phyloP scores from a whole-genome alignment of 805 yeast species.

The Cyberlindnera maclurae region DNA sequence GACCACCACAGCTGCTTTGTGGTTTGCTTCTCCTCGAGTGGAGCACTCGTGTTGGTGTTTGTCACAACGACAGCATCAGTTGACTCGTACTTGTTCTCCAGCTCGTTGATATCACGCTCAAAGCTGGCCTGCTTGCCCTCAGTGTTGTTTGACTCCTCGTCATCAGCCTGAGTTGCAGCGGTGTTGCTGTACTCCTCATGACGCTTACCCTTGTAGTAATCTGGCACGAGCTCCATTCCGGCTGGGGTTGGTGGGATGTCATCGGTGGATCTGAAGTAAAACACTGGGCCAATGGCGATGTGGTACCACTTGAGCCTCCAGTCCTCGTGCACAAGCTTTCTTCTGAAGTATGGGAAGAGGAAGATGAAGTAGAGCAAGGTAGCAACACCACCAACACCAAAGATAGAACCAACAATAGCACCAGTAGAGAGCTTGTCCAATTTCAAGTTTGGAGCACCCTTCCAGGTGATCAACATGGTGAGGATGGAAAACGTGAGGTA shows the following conservation, averaged over 20 bases:
- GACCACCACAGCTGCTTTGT: constrained; percentile 33
- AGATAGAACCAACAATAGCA: constrained; percentile 49
- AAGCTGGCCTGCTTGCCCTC: constrained; percentile 16
- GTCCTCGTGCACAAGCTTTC: constrained; percentile 55
- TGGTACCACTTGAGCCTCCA: constrained; percentile 60
- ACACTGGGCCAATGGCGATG: constrained; percentile 47
- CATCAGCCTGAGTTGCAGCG: constrained; percentile 1
- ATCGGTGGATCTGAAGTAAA: constrained; percentile 46
- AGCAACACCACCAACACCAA: constrained; percentile 62
- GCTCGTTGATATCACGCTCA: constrained; percentile 17
- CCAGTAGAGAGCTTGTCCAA: constrained; percentile 46
- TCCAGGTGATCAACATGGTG: constrained; percentile 75
- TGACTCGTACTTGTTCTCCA: constrained; percentile 13
- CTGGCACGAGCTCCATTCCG: constrained; percentile 47
- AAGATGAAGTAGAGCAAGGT: constrained; percentile 42
- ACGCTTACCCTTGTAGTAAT: constrained; percentile 61
- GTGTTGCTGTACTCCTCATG: constrained; percentile 12
- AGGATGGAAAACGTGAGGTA: constrained; percentile 53
- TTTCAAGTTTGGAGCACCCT: constrained; percentile 66
- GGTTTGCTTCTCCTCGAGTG: constrained; percentile 23
- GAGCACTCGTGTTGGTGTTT: constrained; percentile 2
- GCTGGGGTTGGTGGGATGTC: constrained; percentile 62
- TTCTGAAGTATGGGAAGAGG: constrained; percentile 53
- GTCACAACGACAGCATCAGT: constrained; percentile 4
- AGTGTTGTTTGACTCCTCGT: constrained; percentile 5